Evolutionary conservation across 1,139 yeast genomes (phyloP), one percentile per base, ranked within the genome.

Genomic region (Lodderomyces metapsilosis): DNA sequence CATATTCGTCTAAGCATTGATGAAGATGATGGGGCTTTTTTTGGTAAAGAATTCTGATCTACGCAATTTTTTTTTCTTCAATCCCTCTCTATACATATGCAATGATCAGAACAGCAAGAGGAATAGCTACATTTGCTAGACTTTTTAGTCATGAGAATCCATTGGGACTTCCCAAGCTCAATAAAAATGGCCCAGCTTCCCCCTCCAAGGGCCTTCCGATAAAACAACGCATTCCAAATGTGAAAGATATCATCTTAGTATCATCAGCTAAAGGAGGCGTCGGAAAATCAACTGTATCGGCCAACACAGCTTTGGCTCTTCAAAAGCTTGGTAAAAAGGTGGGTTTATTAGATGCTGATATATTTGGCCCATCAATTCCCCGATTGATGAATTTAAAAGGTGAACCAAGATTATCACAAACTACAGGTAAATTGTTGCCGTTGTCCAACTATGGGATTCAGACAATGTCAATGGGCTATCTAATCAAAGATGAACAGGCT

Each of bases 381-480:
- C 80, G 79, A 48, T 64, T 88, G 49, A 68, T 88, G 61, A 77
- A 78, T 23, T 66, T 86, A 13, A 52, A 67, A 1, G 91, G 88
- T 0, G 88, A 82, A 51, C 91, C 95, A 0, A 58, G 87, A 17
- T 53, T 85, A 16, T 66, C 81, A 0, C 63, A 62, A 2, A 27
- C 20, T 11, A 46, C 50, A 3, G 89, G 89, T 0, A 76, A 75
- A 50, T 64, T 88, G 5, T 57, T 83, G 0, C 96, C 96, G 0
- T 60, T 87, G 51, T 60, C 73, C n/a, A 88, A 87, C 54, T 86
- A 83, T 50, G 96, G 96, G 0, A 59, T 88, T 1, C 82, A 84
- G 51, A 80, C 92, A 4, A 88, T 88, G 96, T 86, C 95, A 0
- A 88, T 88, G 95, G 96, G 96, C 0, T 87, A 83, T 53, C 64